These are phyloP conservation scores for Tolypocladium endophyticum DNA, from an alignment of 2,329 filamentous ascomycete species.

Conservation along the genomic window DNA sequence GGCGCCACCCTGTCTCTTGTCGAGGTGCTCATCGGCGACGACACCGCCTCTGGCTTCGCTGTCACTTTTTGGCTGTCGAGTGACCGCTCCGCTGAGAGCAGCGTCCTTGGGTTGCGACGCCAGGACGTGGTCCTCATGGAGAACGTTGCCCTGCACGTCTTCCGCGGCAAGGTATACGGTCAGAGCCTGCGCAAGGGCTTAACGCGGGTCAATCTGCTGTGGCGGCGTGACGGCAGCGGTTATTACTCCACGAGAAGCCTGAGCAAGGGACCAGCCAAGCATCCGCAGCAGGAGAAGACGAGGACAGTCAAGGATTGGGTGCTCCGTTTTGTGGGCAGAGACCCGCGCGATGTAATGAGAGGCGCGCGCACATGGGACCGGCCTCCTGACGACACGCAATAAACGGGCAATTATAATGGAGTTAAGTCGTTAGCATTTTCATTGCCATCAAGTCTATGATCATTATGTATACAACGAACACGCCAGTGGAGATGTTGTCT, in stretches of 20 bases:
- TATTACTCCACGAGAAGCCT: slow-evolving; percentile 46
- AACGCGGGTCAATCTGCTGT: slow-evolving; percentile 59
- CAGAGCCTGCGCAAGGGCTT: slow-evolving; percentile 65
- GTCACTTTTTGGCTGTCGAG: slow-evolving; percentile 71
- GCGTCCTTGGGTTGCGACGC: slow-evolving; percentile 40
- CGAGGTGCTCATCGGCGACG: slow-evolving; percentile 74
- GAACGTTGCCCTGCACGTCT: slow-evolving; percentile 69
- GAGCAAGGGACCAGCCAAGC: slow-evolving; percentile 14
- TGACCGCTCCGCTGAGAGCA: slow-evolving; percentile 19
- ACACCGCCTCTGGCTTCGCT: slow-evolving; percentile 69
- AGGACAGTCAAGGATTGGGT: slow-evolving; percentile 66
- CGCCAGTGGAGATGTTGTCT: neutral
- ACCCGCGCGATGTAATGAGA: slow-evolving; percentile 9
- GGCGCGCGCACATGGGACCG: slow-evolving; percentile 21
- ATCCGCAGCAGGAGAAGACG: slow-evolving; percentile 52
- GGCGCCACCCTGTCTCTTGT: slow-evolving; percentile 54
- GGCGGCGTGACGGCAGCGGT: slow-evolving; percentile 38
- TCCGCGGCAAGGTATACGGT: slow-evolving; percentile 69
- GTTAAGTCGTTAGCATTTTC: neutral
- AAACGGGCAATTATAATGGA: neutral
- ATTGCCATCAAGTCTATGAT: neutral
- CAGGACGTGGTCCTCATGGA: slow-evolving; percentile 72
- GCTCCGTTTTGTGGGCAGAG: slow-evolving; percentile 51
- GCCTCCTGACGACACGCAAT: slow-evolving; percentile 31
- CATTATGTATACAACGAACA: neutral